Percentiles rank a stretch among this genome's conserved stretches.
Evolutionary conservation across 1,139 yeast genomes (phyloP).

Genomic region (Diutina siamensis): DNA sequence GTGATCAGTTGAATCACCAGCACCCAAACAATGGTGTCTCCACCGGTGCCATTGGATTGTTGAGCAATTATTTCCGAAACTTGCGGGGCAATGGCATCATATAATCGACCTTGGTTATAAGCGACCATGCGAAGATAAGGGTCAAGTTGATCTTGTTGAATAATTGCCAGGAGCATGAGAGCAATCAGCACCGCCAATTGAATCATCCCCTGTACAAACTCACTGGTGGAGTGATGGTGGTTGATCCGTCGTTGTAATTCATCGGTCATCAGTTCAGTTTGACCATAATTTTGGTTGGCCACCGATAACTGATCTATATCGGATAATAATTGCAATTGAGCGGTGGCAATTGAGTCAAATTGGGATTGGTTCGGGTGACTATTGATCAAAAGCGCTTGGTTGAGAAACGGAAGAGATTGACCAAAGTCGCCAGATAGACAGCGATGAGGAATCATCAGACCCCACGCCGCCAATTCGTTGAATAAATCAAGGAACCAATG

Average conservation of each 20-base stretch:
- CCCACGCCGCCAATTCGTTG: constrained; percentile 30
- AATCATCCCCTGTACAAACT: background rate
- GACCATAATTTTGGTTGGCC: background rate
- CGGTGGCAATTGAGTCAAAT: background rate
- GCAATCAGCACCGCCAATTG: constrained; percentile 2
- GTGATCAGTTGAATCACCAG: constrained; percentile 10
- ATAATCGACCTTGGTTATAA: background rate
- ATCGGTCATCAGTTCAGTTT: background rate
- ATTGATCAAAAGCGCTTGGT: background rate
- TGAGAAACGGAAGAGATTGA: background rate
- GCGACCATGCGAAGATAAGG: background rate
- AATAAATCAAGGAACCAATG: constrained; percentile 31
- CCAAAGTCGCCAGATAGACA: constrained; percentile 13
- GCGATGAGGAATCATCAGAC: constrained; percentile 24
- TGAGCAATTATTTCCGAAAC: background rate
- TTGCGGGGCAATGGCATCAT: background rate
- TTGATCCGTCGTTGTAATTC: background rate
- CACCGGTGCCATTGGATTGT: background rate
- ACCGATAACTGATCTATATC: background rate
- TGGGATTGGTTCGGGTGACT: background rate
- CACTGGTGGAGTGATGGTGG: background rate
- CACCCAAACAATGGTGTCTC: background rate
- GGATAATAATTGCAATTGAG: background rate
- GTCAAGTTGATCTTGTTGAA: background rate
- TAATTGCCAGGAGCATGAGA: background rate